A percentile compares a stretch with the other conserved stretches of the same genome.
phyloP scores from a whole-genome alignment of 1,284 basidiomycete species.

The Afroboletus lepidellus region DNA sequence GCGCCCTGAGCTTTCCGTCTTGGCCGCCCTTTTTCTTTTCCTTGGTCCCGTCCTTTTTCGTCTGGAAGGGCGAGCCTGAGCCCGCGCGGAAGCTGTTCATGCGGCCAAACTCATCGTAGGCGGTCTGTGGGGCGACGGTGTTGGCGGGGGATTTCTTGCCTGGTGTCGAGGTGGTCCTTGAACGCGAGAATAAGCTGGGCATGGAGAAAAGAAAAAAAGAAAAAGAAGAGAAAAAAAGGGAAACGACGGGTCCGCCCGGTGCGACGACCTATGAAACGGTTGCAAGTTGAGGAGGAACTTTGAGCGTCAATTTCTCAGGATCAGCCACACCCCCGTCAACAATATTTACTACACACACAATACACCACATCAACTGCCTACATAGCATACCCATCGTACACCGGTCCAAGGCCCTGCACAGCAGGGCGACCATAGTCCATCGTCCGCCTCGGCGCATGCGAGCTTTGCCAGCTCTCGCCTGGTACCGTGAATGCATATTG shows the following conservation, averaged over 20 bases:
- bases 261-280: conserved; percentile 18
- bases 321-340: conserved; percentile 10
- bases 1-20: conserved; percentile 39
- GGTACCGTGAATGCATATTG: conserved; percentile 9
- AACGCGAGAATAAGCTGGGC: conserved; percentile 58
- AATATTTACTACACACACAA: neutral
- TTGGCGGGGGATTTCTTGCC: conserved; percentile 34
- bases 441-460: neutral
- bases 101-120: conserved; percentile 67
- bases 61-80: conserved; percentile 16
- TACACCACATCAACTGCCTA: neutral
- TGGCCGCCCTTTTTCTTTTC: conserved; percentile 54
- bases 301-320: conserved; percentile 27
- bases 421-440: neutral
- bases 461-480: neutral
- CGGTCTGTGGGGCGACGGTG: conserved; percentile 16
- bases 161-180: conserved; percentile 51
- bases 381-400: neutral
- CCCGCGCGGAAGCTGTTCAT: conserved; percentile 46
- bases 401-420: neutral
- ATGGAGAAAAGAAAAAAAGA: conserved; percentile 35
- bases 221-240: neutral
- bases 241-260: conserved; percentile 8
- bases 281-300: conserved; percentile 9
- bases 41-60: conserved; percentile 44